Conservation (phyloP, 2,329 filamentous ascomycete species). For the Gyromitra esculenta region DNA sequence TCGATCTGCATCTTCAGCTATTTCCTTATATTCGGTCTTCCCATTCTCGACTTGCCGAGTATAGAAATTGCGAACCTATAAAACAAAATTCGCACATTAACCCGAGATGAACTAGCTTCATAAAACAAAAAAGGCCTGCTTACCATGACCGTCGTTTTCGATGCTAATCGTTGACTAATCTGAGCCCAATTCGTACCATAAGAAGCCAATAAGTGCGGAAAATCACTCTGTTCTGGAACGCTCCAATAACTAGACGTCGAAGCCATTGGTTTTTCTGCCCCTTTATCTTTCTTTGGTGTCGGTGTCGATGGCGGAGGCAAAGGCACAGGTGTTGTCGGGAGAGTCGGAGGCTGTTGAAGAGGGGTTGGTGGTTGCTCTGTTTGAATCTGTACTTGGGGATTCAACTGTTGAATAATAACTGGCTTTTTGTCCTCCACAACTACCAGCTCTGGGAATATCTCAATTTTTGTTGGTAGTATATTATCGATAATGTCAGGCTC, state of each 20-base stretch:
- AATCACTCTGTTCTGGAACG: conserved; percentile 80
- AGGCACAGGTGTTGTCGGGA: conserved; percentile 43
- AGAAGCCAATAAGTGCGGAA: conserved; percentile 74
- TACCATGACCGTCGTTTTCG: conserved; percentile 88
- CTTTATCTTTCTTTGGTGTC: conserved; percentile 58
- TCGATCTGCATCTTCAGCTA: conserved; percentile 70
- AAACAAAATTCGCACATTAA: conserved; percentile 20
- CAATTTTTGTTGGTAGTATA: conserved; percentile 41
- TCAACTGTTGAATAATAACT: conserved; percentile 43
- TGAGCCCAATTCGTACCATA: conserved; percentile 82
- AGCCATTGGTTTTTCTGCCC: conserved; percentile 66
- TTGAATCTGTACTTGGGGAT: conserved; percentile 44
- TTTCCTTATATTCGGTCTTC: conserved; percentile 69
- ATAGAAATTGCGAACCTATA: conserved; percentile 75
- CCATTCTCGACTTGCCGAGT: conserved; percentile 70
- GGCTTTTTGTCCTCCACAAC: conserved; percentile 43
- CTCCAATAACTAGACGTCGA: conserved; percentile 87
- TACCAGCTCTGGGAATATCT: conserved; percentile 29
- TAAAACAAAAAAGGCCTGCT: conserved; percentile 59
- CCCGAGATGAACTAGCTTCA: conserved; percentile 57
- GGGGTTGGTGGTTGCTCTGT: conserved; percentile 42
- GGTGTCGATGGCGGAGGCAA: conserved; percentile 48
- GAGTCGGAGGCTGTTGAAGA: conserved; percentile 37
- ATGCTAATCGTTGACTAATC: conserved; percentile 81
- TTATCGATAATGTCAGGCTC: conserved; percentile 50